These are phyloP conservation scores for Hamigera avellanea DNA, from an alignment of 495 filamentous ascomycete genomes.

Conservation along the genomic window DNA sequence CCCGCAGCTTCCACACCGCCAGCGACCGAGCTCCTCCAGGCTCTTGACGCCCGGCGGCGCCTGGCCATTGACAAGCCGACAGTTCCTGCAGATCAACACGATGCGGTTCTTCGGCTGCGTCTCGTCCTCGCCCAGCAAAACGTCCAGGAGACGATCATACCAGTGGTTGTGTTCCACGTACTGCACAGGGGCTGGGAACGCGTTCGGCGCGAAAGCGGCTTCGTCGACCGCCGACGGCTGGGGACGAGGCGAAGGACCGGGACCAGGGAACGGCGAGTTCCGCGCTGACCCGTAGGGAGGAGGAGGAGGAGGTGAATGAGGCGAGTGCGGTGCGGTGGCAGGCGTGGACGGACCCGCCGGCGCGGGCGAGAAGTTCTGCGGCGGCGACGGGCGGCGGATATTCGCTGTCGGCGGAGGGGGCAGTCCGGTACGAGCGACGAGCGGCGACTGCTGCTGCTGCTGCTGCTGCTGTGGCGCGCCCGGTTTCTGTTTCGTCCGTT, in stretches of 20 bases:
- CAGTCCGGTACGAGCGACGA: constrained; percentile 42
- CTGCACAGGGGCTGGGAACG: constrained; percentile 32
- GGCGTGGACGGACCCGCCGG: constrained; percentile 7
- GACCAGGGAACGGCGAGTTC: constrained; percentile 8
- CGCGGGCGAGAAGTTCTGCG: constrained; percentile 8
- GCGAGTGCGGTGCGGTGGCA: too few species aligned
- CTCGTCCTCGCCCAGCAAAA: constrained; percentile 91
- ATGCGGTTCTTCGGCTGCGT: constrained; percentile 82
- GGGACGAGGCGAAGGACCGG: constrained; percentile 7
- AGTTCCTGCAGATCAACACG: constrained; percentile 73
- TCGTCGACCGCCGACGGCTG: constrained; percentile 14
- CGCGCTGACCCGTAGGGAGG: constrained; percentile 12
- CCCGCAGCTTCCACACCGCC: constrained; percentile 80
- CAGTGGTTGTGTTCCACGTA: constrained; percentile 49
- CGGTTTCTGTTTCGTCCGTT: constrained; percentile 12
- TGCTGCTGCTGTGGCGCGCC: constrained; percentile 1
- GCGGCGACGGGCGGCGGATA: constrained; percentile 46
- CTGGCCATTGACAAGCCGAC: constrained; percentile 88
- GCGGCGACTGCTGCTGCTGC: constrained; percentile 8
- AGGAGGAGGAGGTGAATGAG: constrained; percentile 12
- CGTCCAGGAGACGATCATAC: constrained; percentile 91
- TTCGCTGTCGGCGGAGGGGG: constrained; percentile 82
- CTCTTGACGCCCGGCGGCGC: constrained; percentile 77
- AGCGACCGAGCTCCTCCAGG: constrained; percentile 70
- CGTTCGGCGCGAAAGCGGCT: constrained; percentile 50